These are phyloP conservation scores for Claviceps maximensis DNA, from an alignment of 2,329 filamentous ascomycete species.

Conservation along the genomic window DNA sequence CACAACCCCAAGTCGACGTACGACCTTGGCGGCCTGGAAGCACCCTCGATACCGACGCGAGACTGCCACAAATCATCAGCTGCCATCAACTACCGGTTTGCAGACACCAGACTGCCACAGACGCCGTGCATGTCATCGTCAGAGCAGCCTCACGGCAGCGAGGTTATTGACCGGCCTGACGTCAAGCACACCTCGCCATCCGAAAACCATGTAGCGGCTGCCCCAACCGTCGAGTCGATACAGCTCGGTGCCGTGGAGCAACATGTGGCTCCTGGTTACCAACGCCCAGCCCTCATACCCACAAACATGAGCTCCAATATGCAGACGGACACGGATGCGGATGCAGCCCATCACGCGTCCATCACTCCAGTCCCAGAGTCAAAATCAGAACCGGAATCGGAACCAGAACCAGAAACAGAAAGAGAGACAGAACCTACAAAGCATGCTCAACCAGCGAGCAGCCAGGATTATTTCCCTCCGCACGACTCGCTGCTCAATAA, in stretches of 20 bases:
- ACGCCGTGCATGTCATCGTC: constrained; percentile 24
- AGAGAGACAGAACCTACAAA: neutral
- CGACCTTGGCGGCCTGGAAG: neutral
- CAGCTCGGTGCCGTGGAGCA: neutral
- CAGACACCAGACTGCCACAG: neutral
- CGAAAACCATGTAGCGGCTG: constrained; percentile 1
- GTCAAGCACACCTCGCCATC: constrained; percentile 1
- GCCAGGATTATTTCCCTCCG: neutral
- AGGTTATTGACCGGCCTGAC: constrained; percentile 7
- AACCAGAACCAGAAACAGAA: neutral
- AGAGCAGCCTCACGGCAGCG: constrained; percentile 16
- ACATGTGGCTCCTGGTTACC: neutral
- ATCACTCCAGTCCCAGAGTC: neutral
- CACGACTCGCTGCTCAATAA: constrained; percentile 7
- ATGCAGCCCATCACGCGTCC: neutral
- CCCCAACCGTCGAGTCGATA: neutral
- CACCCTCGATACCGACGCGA: neutral
- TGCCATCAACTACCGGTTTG: too few species aligned
- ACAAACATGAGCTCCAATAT: neutral
- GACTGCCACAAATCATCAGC: neutral
- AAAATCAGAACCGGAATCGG: neutral
- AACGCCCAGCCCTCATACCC: neutral
- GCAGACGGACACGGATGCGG: neutral
- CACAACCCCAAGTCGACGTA: neutral
- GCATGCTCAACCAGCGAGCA: neutral